Base-by-base conservation (phyloP, 352 stramenopile genomes). In the Globisporangium canariense region DNA sequence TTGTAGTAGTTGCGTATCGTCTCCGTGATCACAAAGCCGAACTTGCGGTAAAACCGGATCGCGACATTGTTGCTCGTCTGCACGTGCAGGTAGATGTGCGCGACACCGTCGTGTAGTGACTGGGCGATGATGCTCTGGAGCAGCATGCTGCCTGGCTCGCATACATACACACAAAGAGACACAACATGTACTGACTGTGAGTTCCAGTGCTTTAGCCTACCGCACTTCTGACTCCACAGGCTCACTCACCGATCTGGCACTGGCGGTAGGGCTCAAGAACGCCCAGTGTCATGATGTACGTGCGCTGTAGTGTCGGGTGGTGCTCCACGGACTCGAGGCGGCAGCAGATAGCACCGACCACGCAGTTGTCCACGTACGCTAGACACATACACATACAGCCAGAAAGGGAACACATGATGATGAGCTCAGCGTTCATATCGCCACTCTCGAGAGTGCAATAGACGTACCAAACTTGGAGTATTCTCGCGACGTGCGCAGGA, bases 261-360 rank as follows among this genome's bases (percentile, higher is more conserved):
- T 91, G 81, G 16, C 93, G 85, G 73, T 97, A 98, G 22, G 79
- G 73, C 36, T 91, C 86, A 32, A 98, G 68, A 11, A 98, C 89
- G 25, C 88, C 93, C 2, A 98, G 78, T 32, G 93, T 98, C 94
- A 98, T 98, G 58, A 98, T 98, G 71, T 98, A 98, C 8, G 95
- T 79, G 61, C 85, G 77, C 43, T 77, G 58, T 51, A 78, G 56
- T 3, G 51, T 47, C 3, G 64, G 51, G 36, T 66, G 41, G 2
- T 60, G 38, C 49, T 75, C 62, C 16, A 79, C 22, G 3, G 62
- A 62, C 73, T 98, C 90, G 47, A 96, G 63, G 32, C 90, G 83
- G 64, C 90, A 91, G 73, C 89, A 98, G 62, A 98, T 94, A 14
- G 93, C 91, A 46, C 91, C 92, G 10, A 97, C 84, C 18, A 93